Evolutionary conservation across 495 filamentous ascomycete species (phyloP), one percentile per base, ranked within the genome.

Genomic region (Annulohypoxylon bovei): DNA sequence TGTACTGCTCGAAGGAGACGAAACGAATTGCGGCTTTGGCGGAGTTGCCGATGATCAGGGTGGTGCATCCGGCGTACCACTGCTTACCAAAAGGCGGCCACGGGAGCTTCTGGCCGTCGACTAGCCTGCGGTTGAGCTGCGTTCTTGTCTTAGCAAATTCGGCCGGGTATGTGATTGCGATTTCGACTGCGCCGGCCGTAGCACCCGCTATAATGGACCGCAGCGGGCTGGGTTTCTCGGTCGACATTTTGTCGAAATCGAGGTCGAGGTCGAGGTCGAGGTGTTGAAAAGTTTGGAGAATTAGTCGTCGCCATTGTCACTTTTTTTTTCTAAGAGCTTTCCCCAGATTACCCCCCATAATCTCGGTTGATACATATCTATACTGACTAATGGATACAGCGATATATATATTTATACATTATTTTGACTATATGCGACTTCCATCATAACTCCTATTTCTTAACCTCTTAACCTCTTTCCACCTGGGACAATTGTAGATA

Each of bases 21-120:
- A 99, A 99, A 68, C 95, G 89, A 70, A 99, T 93, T 54, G 95
- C 95, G 39, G 96, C 95, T 80, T 99, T 99, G 67, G 94, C 80
- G 27, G 94, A 95, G 82, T 99, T 99, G 56, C 95, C 95, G 68
- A 98, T 93, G 52, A 99, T 95, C 78, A 98, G 82, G 23, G 95
- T 98, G 20, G 95, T 98, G 82, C 95, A 99, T 35, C 95, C 95
- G 35, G 95, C 95, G 77, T 98, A 99, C 95, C 95, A 99, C 74
- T 97, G 94, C 61, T 78, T 82, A 30, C 96, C 96, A 70, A 98
- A 98, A 25, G 92, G 92, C 32, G 95, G 95, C 91, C 92, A 98
- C 47, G 94, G 93, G n/a, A 97, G 86, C 82, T 95, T 97, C 81
- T 94, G 82, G 44, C 89, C 89, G 61, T 91, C 88, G 25, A 91